Evolutionary conservation across 2,329 filamentous ascomycete genomes (phyloP).

Genomic region (Aspergillus tamarii): DNA sequence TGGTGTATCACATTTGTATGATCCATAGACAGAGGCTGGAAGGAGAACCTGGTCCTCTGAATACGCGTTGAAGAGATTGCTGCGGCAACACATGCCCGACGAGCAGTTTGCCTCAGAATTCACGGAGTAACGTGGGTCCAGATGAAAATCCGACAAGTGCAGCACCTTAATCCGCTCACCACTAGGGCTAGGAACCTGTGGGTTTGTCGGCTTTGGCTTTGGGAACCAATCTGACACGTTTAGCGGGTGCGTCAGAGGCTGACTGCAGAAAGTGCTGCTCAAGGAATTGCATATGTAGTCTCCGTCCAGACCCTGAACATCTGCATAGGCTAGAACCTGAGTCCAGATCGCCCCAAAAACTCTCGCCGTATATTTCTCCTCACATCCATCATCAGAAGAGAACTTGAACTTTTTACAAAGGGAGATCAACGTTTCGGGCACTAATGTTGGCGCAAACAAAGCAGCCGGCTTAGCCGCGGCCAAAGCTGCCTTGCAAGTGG

Average conservation of each 20-base stretch:
- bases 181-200: conserved; percentile 50
- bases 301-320: conserved; percentile 59
- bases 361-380: conserved; percentile 50
- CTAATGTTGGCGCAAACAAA: conserved; percentile 50
- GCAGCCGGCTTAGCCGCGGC: conserved; percentile 56
- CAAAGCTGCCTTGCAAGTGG: conserved; percentile 57
- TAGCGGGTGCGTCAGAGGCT: conserved; percentile 49
- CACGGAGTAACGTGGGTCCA: conserved; percentile 58
- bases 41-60: conserved; percentile 41
- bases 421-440: conserved; percentile 55
- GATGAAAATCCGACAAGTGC: conserved; percentile 60
- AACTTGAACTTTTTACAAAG: conserved; percentile 56
- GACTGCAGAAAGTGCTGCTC: conserved; percentile 52
- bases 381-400: conserved; percentile 52
- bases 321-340: conserved; percentile 58
- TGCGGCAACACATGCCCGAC: conserved; percentile 56
- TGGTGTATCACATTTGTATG: conserved; percentile 61
- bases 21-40: conserved; percentile 58
- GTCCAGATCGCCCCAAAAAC: conserved; percentile 61
- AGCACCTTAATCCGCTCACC: conserved; percentile 60
- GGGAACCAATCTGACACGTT: conserved; percentile 54
- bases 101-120: conserved; percentile 59
- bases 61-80: conserved; percentile 42
- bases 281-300: conserved; percentile 60
- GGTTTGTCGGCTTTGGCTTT: conserved; percentile 56